phyloP scores from a whole-genome alignment of 139 green algal species.

The Chlamydomonas incerta region DNA sequence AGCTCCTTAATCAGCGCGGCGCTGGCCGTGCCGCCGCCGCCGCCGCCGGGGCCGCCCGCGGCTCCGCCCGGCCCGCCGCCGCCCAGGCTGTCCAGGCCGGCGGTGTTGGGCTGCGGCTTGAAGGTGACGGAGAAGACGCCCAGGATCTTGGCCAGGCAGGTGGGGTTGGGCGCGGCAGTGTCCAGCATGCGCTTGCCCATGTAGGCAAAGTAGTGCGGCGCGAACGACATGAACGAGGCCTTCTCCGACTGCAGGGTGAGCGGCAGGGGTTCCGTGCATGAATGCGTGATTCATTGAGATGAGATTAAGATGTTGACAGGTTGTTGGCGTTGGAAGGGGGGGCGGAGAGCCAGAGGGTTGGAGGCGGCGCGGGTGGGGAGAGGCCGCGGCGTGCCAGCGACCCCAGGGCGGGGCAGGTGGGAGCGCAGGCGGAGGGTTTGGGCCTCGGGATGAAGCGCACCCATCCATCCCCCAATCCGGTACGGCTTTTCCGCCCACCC shows the following conservation, averaged over 20 bases:
- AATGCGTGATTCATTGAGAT: no score
- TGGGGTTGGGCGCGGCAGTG: slow-evolving; percentile 45
- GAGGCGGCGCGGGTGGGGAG: background rate
- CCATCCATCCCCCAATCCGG: no score
- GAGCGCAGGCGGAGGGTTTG: no score
- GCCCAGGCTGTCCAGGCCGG: background rate
- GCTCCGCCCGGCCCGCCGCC: slow-evolving; percentile 23
- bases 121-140: slow-evolving; percentile 79
- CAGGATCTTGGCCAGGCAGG: slow-evolving; percentile 94
- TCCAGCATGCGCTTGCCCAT: slow-evolving; percentile 56
- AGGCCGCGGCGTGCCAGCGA: no score
- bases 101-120: slow-evolving; percentile 39
- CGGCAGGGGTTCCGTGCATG: no score
- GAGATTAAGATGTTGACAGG: background rate
- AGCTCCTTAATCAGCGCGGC: slow-evolving; percentile 43
- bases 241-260: slow-evolving; percentile 51
- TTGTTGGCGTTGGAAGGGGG: background rate
- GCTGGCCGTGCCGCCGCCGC: slow-evolving; percentile 2
- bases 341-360: background rate
- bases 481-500: no score
- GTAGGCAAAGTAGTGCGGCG: slow-evolving; percentile 90
- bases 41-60: slow-evolving; percentile 10
- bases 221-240: slow-evolving; percentile 87
- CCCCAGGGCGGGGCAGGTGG: no score
- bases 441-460: no score